Base-by-base conservation (phyloP, 164 flowering plant species). In the Dillenia suffruticosa region DNA sequence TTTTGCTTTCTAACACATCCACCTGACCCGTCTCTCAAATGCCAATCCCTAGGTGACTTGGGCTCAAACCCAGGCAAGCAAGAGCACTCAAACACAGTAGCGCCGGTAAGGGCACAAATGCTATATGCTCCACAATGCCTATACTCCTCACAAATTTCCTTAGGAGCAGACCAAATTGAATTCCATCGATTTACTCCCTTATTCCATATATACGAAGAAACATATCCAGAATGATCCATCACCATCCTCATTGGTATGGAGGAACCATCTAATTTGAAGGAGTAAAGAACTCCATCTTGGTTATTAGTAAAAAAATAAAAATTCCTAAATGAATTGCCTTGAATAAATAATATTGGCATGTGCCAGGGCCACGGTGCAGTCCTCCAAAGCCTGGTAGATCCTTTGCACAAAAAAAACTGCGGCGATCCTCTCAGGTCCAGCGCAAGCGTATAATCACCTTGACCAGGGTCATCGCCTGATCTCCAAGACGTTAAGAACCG, bases 401-500 rank as follows among this genome's bases (percentile, higher is more conserved):
- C 19, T 43, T 45, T 9, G 12, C 26, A 5, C 15, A 50, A 32
- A 7, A 51, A 19, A 10, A 16, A 46, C n/a, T 45, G 50, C 0
- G 7, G 19, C 0, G 61, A 24, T 5, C 58, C 17, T 17, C 8
- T 45, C 10, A 53, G 62, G 12, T 63, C 67, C 24, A 51, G 24
- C 13, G 26, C 44, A 0, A 68, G 57, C n/a, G 65, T 62, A 26
- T 70, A 63, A 8, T 58, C 74, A 22, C 80, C 77, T 6, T 68
- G 66, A 53, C 81, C 58, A 8, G 81, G 84, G 45, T 80, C 79
- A 32, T 62, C 67, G 0, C 12, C 1, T 16, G 51, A 67, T 16
- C 57, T 70, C 81, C 84, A 80, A 0, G 79, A 61, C 2, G 81
- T 15, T 9, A 75, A 10, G 2, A 55, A 15, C 54, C 76, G 40